Evolutionary conservation across 371 early-diverging fungal species (phyloP), one percentile per base, ranked within the genome.

Genomic region (Mucor irregularis): DNA sequence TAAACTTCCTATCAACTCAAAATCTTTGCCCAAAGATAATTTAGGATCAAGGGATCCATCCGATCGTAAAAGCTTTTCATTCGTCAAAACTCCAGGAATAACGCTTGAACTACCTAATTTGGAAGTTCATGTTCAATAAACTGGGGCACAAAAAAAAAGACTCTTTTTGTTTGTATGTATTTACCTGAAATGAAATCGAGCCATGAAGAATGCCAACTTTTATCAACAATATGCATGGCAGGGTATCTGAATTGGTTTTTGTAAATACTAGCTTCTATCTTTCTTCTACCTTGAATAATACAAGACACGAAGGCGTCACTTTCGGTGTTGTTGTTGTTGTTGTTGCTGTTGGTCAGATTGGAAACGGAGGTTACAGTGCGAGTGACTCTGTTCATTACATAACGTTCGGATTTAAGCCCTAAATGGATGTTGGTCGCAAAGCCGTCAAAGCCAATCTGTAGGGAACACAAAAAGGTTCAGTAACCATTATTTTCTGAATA

Each of bases 131-230:
- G 35, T 26, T 17, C 9, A 24, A 24, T 19, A 26, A 29, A 29
- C 19, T 21, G 13, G 35, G 4, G 13, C 1, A 34, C 10, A 10
- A 4, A 11, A n/a, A n/a, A n/a, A n/a, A n/a, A n/a, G n/a, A n/a
- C n/a, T n/a, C n/a, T n/a, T n/a, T n/a, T n/a, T n/a, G n/a, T n/a
- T n/a, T n/a, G 5, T 39, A 16, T 11, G 13, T 33, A 38, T 25
- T 30, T 54, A 61, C 61, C 61, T 33, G 56, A 49, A 17, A 62
- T 62, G 34, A 56, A 62, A n/a, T 31, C 22, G 17, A 62, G 14
- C 62, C 62, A 62, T 10, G 39, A 1, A 38, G 30, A n/a, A 37
- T 46, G 33, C 62, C 62, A 62, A 2, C 34, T 16, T 38, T 47
- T 62, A 25, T 56, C 48, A 8, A 62, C 30, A 16, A 62, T 38